A percentile compares a stretch with the other conserved stretches of the same genome.
Evolutionary conservation across 768 basidiomycete genomes (phyloP).

Genomic region (Hydnomerulius pinastri): DNA sequence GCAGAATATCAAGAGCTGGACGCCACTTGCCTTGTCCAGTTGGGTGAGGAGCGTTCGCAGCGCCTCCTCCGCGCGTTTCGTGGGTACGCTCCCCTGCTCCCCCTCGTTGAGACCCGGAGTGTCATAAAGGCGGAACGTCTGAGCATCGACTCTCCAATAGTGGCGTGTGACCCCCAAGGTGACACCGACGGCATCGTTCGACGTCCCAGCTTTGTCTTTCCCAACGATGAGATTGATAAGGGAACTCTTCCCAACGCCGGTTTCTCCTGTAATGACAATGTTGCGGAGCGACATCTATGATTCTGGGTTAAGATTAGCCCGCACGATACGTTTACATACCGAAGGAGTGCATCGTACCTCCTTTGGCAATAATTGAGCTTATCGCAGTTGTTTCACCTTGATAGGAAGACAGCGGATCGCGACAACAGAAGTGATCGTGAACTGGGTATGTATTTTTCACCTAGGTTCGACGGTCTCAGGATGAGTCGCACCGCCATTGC

Average conservation of each 20-base stretch:
- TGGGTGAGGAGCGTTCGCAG: conserved; percentile 23
- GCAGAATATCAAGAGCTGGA: conserved; percentile 30
- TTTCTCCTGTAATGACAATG: conserved; percentile 26
- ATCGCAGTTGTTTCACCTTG: too few species aligned
- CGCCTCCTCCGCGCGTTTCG: conserved; percentile 20
- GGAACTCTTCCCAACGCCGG: conserved; percentile 32
- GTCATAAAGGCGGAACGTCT: conserved; percentile 28
- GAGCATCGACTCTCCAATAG: conserved; percentile 10
- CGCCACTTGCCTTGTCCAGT: conserved; percentile 20
- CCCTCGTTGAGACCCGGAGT: conserved; percentile 33
- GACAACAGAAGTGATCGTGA: too few species aligned
- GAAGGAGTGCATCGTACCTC: too few species aligned
- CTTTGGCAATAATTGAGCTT: too few species aligned
- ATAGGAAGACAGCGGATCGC: too few species aligned
- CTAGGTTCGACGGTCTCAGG: too few species aligned
- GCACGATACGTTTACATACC: too few species aligned
- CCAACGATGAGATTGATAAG: conserved; percentile 28
- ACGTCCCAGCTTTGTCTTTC: conserved; percentile 18
- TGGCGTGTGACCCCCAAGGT: conserved; percentile 15
- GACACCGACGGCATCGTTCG: conserved; percentile 17
- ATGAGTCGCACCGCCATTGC: too few species aligned
- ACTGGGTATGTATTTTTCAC: too few species aligned
- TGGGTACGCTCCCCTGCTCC: conserved; percentile 13
- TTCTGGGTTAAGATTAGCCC: too few species aligned
- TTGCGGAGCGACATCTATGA: conserved; percentile 24